A percentile compares a stretch with the other conserved stretches of the same genome.
Evolutionary conservation across 331 rosid genomes (phyloP).

Genomic region (Erythrophleum ivorense): DNA sequence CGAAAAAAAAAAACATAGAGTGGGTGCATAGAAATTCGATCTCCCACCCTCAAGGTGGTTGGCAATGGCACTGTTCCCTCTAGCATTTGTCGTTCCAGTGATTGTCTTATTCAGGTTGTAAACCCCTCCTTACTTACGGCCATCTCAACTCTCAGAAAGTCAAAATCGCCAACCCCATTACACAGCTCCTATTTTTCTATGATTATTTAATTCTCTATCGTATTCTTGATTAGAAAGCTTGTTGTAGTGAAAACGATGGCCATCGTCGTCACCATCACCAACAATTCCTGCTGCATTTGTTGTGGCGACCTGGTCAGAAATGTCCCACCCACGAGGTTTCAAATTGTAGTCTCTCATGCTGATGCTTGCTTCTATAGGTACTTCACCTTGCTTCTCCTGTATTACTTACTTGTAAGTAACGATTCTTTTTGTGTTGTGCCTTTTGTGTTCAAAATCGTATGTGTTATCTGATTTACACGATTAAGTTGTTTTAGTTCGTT

Average conservation of each 20-base stretch:
- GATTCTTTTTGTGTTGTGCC: not conserved
- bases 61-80: not conserved
- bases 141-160: conserved; percentile 12
- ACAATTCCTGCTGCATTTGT: conserved; percentile 29
- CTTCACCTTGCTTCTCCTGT: conserved; percentile 9
- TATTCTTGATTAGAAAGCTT: not conserved
- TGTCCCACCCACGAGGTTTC: conserved; percentile 22
- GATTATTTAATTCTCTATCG: not conserved
- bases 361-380: not conserved
- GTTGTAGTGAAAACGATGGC: conserved; percentile 34
- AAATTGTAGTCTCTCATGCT: not conserved
- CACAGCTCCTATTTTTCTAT: not conserved
- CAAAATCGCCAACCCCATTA: conserved; percentile 1
- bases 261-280: conserved; percentile 35
- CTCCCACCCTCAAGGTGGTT: not conserved
- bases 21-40: not conserved
- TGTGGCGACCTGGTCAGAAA: conserved; percentile 48
- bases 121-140: not conserved
- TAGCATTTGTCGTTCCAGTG: not conserved
- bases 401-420: not conserved
- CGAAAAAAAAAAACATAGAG: too few relatives aligned
- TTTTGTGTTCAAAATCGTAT: not conserved
- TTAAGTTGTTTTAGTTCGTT: conserved; percentile 22
- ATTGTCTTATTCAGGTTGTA: not conserved
- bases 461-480: conserved; percentile 13